These are phyloP conservation scores for Pinus tabuliformis DNA, from an alignment of 75 land plant species.

Conservation along the genomic window DNA sequence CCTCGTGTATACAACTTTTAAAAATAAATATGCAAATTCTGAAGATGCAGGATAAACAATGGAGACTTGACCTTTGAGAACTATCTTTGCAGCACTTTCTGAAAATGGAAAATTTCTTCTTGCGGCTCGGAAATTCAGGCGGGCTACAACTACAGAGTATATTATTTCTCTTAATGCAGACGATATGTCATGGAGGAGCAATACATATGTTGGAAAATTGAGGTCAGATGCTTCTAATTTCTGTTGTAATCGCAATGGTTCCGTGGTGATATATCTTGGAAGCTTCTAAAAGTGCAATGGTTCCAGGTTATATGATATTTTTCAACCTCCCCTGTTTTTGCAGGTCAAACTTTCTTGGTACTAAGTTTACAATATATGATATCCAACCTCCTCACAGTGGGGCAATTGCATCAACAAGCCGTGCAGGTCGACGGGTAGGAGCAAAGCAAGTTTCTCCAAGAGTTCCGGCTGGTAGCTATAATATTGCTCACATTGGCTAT, in stretches of 20 bases:
- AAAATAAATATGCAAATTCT: no score
- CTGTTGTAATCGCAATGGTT: no score
- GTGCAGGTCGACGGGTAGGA: constrained; percentile 38
- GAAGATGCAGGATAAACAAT: no score
- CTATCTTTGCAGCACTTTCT: constrained; percentile 20
- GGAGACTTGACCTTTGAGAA: no score
- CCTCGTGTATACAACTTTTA: no score
- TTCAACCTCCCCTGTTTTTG: constrained; percentile 10
- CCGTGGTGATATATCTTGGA: no score
- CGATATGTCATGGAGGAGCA: constrained; percentile 66
- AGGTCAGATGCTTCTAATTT: constrained; percentile 34
- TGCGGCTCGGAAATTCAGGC: constrained; percentile 56
- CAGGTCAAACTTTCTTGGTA: constrained; percentile 94
- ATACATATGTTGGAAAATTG: constrained; percentile 72
- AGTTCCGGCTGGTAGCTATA: constrained; percentile 56
- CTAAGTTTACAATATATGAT: constrained; percentile 89
- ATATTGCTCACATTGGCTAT: constrained; percentile 58
- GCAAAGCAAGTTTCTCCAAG: constrained; percentile 58
- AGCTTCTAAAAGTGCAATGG: no score
- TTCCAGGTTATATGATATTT: no score
- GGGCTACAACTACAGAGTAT: constrained; percentile 69
- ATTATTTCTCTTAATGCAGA: constrained; percentile 65
- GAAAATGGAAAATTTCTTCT: constrained; percentile 70
- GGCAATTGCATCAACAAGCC: constrained; percentile 30
- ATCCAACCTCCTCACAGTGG: constrained; percentile 71